Evolutionary conservation across 257 asterid genomes (phyloP).

Genomic region (Solanum okadae): DNA sequence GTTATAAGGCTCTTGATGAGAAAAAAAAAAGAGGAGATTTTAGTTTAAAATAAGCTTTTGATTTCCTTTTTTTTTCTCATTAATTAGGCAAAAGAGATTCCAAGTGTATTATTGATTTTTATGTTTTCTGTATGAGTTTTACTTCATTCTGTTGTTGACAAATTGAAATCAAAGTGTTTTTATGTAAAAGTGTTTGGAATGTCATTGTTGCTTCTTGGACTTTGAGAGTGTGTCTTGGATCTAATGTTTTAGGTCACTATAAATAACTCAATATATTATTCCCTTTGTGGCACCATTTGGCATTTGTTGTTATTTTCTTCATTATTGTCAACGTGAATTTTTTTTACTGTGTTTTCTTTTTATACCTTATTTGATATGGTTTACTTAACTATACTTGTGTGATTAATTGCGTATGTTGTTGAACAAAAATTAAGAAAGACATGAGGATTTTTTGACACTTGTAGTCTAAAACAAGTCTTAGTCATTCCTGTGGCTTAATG

Average conservation of each 20-base stretch:
- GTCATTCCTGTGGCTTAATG: too few relatives aligned
- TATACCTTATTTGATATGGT: too few relatives aligned
- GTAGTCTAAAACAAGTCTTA: too few relatives aligned
- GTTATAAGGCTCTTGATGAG: background rate
- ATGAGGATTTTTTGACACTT: too few relatives aligned
- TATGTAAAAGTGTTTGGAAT: background rate
- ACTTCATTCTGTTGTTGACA: background rate
- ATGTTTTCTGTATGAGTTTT: background rate
- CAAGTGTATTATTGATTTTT: background rate
- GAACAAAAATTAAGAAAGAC: too few relatives aligned
- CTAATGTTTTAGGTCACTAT: background rate
- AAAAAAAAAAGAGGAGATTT: background rate
- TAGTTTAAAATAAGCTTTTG: constrained; percentile 3
- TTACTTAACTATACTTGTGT: background rate
- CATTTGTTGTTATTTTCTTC: background rate
- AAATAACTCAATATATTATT: background rate
- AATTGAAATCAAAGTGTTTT: background rate
- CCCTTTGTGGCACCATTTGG: background rate
- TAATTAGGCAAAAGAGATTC: background rate
- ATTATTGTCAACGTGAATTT: too few relatives aligned
- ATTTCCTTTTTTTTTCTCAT: constrained; percentile 15
- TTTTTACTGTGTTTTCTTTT: too few relatives aligned
- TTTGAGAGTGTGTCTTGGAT: background rate
- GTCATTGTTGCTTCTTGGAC: background rate
- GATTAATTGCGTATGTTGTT: too few relatives aligned